These are phyloP conservation scores for Mucor mucedo DNA, from an alignment of 371 early-diverging fungal species.

Conservation along the genomic window DNA sequence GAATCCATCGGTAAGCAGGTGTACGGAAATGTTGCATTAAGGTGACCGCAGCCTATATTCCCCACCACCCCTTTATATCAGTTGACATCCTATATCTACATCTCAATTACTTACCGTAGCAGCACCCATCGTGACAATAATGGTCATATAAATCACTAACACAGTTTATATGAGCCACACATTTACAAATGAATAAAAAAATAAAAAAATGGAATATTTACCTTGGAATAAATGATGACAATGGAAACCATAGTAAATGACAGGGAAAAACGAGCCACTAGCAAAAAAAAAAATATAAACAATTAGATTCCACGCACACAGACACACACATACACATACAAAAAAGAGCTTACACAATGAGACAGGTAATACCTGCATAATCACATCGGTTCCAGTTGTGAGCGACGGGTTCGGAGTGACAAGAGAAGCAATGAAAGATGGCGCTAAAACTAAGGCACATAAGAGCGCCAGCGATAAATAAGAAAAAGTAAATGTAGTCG, in stretches of 20 bases:
- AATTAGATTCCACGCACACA: too few species aligned
- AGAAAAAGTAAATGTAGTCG: slow-evolving; percentile 70
- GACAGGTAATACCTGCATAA: slow-evolving; percentile 89
- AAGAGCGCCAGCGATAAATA: slow-evolving; percentile 75
- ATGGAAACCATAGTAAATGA: slow-evolving; percentile 71
- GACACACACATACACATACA: too few species aligned
- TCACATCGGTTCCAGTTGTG: slow-evolving; percentile 84
- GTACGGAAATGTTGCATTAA: slow-evolving; percentile 69
- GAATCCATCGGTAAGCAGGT: slow-evolving; percentile 79
- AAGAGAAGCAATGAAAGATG: slow-evolving; percentile 84
- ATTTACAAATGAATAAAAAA: not conserved
- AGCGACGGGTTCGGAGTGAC: slow-evolving; percentile 81
- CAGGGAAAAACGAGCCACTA: slow-evolving; percentile 77
- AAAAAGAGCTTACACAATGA: slow-evolving; percentile 73
- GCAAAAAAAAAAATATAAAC: not conserved
- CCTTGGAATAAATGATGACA: slow-evolving; percentile 39
- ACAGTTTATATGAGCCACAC: too few species aligned
- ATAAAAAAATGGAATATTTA: slow-evolving; percentile 11
- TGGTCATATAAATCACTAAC: slow-evolving; percentile 61
- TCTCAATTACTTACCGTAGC: slow-evolving; percentile 55
- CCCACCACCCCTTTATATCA: not conserved
- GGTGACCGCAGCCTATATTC: slow-evolving; percentile 53
- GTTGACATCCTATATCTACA: not conserved
- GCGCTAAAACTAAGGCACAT: slow-evolving; percentile 83
- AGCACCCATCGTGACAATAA: slow-evolving; percentile 68